Conservation (phyloP, 768 basidiomycete species). For the Phylloporus arenicola region DNA sequence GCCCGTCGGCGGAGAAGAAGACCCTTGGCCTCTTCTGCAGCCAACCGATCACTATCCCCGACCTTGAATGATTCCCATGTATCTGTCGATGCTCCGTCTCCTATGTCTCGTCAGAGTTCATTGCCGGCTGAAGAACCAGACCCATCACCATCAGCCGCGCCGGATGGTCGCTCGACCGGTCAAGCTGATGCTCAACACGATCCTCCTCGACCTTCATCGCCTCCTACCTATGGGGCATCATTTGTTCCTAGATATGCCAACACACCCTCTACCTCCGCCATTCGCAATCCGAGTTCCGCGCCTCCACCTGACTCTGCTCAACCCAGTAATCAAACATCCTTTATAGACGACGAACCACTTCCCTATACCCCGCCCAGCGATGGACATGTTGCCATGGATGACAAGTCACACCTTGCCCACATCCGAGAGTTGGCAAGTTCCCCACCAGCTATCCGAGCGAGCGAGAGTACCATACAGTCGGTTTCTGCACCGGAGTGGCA, state of each 20-base stretch:
- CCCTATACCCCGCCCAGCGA: slow-evolving; percentile 31
- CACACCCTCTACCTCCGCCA: slow-evolving; percentile 1
- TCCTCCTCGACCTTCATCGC: slow-evolving; percentile 26
- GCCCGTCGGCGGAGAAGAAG: slow-evolving; percentile 49
- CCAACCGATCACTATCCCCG: slow-evolving; percentile 19
- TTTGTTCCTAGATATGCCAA: slow-evolving; percentile 11
- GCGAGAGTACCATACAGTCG: slow-evolving; percentile 14
- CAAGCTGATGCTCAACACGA: slow-evolving; percentile 1
- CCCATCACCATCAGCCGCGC: slow-evolving; percentile 2
- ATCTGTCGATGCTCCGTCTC: slow-evolving; percentile 1
- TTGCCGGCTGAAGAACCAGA: slow-evolving; percentile 10
- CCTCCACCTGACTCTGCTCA: slow-evolving; percentile 13
- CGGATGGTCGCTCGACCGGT: background rate
- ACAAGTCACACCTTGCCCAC: slow-evolving; percentile 53
- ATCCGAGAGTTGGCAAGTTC: slow-evolving; percentile 48
- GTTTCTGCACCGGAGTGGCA: slow-evolving; percentile 51
- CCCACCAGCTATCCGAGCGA: slow-evolving; percentile 33
- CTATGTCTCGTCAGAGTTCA: slow-evolving; percentile 28
- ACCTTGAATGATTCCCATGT: slow-evolving; percentile 9
- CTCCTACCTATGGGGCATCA: slow-evolving; percentile 43
- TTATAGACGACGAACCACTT: slow-evolving; percentile 16
- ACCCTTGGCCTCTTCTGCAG: background rate
- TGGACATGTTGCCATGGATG: slow-evolving; percentile 64
- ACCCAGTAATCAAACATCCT: background rate
- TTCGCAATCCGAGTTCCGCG: slow-evolving; percentile 4